Evolutionary conservation across 2,329 filamentous ascomycete genomes (phyloP).

Genomic region (Pseudopithomyces maydicus): DNA sequence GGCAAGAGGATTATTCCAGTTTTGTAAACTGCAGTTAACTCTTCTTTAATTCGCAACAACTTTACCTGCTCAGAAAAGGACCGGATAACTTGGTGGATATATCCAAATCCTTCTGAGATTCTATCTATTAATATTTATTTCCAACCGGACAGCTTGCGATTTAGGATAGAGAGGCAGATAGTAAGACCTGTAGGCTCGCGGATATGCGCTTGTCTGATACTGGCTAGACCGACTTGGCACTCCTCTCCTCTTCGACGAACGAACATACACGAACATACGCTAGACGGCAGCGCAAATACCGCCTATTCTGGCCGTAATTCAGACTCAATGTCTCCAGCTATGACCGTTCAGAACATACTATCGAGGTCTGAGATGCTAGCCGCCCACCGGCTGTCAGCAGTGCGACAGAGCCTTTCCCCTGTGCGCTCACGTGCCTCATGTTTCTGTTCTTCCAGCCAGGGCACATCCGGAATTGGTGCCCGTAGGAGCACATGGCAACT

Average conservation of each 20-base stretch:
- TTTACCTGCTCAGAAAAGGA: too few relatives aligned
- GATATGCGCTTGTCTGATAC: neutral
- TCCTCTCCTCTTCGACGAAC: neutral
- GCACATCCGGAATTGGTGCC: neutral
- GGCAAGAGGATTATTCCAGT: too few relatives aligned
- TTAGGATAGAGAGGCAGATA: too few relatives aligned
- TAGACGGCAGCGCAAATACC: constrained; percentile 14
- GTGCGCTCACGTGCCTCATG: constrained; percentile 38
- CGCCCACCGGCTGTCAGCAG: constrained; percentile 15
- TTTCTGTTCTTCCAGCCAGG: constrained; percentile 18
- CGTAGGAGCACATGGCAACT: neutral
- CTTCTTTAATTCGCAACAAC: too few relatives aligned
- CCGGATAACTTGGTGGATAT: too few relatives aligned
- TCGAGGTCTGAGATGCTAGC: constrained; percentile 13
- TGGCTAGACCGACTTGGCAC: constrained; percentile 5
- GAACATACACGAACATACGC: neutral
- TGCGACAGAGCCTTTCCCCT: constrained; percentile 23
- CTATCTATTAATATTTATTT: too few relatives aligned
- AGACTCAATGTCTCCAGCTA: constrained; percentile 21
- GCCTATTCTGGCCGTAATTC: constrained; percentile 15
- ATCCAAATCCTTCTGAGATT: too few relatives aligned
- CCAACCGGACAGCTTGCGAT: too few relatives aligned
- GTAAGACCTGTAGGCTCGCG: too few relatives aligned
- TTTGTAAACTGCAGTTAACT: too few relatives aligned
- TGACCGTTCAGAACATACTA: constrained; percentile 10